Evolutionary conservation across 305 asterid genomes (phyloP).

Genomic region (Rubia tinctorum): DNA sequence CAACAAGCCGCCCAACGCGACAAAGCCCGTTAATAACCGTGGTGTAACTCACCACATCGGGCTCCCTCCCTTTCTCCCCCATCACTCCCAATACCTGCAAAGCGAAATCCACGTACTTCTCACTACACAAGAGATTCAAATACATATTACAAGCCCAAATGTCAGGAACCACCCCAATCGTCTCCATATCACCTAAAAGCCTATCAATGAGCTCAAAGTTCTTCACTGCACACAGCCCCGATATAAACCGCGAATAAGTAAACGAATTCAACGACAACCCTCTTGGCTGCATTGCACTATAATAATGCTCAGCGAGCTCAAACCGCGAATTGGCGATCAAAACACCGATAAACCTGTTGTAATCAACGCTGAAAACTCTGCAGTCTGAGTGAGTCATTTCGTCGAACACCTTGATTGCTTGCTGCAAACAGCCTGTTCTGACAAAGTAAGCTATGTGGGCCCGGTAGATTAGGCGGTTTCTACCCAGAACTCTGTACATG

Average conservation of each 20-base stretch:
- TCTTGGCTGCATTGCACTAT: constrained; percentile 48
- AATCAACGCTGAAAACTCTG: constrained; percentile 76
- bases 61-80: constrained; percentile 67
- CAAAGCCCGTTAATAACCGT: constrained; percentile 59
- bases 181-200: constrained; percentile 80
- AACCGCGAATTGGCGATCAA: constrained; percentile 57
- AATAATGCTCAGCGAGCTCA: constrained; percentile 63
- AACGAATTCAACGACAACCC: constrained; percentile 81
- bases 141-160: constrained; percentile 90
- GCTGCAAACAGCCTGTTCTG: constrained; percentile 58
- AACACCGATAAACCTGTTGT: constrained; percentile 81
- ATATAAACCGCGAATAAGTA: constrained; percentile 84
- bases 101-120: constrained; percentile 67
- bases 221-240: constrained; percentile 75
- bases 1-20: constrained; percentile 49
- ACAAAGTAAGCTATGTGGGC: constrained; percentile 61
- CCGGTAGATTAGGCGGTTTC: constrained; percentile 75
- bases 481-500: constrained; percentile 82
- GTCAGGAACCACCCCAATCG: constrained; percentile 65
- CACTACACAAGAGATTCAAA: constrained; percentile 70
- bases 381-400: constrained; percentile 79
- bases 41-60: constrained; percentile 81
- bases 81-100: constrained; percentile 56
- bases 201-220: constrained; percentile 65
- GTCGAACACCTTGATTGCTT: constrained; percentile 86